Conservation (phyloP, 805 yeast species). For the Starmerella scarabaei region DNA sequence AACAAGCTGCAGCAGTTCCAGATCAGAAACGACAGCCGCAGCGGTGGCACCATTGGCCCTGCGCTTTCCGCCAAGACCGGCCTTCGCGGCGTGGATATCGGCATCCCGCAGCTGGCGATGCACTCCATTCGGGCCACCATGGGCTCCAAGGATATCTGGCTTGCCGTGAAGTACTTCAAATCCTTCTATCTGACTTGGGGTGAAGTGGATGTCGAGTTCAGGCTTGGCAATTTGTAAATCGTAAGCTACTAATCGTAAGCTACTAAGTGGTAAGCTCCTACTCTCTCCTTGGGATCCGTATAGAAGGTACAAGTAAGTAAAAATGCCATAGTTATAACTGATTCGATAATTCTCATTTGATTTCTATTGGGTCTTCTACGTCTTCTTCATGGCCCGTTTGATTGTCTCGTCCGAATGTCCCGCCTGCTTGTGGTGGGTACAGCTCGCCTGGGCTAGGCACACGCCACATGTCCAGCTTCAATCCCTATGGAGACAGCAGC, state of each 20-base stretch:
- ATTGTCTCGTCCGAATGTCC: too few relatives aligned
- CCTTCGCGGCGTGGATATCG: slow-evolving; percentile 53
- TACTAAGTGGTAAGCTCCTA: too few relatives aligned
- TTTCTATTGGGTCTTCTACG: too few relatives aligned
- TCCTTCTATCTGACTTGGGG: slow-evolving; percentile 63
- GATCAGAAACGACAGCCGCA: slow-evolving; percentile 69
- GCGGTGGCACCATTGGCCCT: slow-evolving; percentile 86
- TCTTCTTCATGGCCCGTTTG: too few relatives aligned
- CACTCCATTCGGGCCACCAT: slow-evolving; percentile 73
- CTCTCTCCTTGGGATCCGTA: too few relatives aligned
- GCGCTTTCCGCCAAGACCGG: slow-evolving; percentile 31
- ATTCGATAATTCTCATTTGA: too few relatives aligned
- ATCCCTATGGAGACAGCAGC: slow-evolving; percentile 34
- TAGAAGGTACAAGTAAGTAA: too few relatives aligned
- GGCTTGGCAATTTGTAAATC: slow-evolving; percentile 21
- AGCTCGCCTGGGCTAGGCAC: too few relatives aligned
- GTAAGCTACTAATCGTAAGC: too few relatives aligned
- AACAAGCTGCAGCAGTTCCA: slow-evolving; percentile 64
- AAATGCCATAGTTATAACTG: too few relatives aligned
- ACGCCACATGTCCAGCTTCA: slow-evolving; percentile 18
- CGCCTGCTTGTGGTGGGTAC: too few relatives aligned
- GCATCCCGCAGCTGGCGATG: slow-evolving; percentile 76
- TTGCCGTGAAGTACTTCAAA: slow-evolving; percentile 57
- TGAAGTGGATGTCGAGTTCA: slow-evolving; percentile 31
- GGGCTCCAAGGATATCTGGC: slow-evolving; percentile 64